Evolutionary conservation across 2,329 filamentous ascomycete genomes (phyloP), one percentile per base, ranked within the genome.

Genomic region (Aspergillus hiratsukae): DNA sequence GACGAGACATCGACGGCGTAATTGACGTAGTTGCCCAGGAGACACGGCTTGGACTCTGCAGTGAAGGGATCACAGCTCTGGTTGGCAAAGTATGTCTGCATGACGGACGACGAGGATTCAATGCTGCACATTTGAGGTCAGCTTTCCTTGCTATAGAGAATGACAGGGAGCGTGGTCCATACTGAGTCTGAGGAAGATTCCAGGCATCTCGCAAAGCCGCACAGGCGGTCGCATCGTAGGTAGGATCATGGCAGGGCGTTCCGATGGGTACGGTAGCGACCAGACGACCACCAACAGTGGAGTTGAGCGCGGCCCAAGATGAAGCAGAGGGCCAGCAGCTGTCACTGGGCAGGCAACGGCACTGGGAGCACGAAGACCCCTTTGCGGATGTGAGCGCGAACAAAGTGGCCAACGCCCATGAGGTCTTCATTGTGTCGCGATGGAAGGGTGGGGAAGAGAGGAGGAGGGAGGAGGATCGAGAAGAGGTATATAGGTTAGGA

Each of bases 201-300:
- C 72, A 71, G 41, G 58, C 48, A 4, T 52, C 27, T 57, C 60
- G 55, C 60, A 68, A 48, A 6, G 52, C 46, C 2, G 55, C 53
- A 54, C 62, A 70, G 21, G 61, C 60, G 23, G 49, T 56, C 17
- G 54, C 61, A 55, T 64, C 59, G 48, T 69, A 64, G 54, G 50
- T 62, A 27, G 69, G 62, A 29, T 60, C 70, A 54, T 76, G 72
- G 57, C 73, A 76, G 27, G 69, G 68, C 23, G 64, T 67, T 6
- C 70, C 75, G 17, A 76, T 66, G 17, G 74, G 75, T 4, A 75
- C 68, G 17, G 74, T 76, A 3, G 68, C 65, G 9, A 76, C 61
- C 50, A 77, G 63, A 52, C 68, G 69, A 46, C 75, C 75, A 27
- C 63, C 66, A 4, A 76, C 69, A 3, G 73, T 74, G 48, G 54